Percentiles rank a stretch among this genome's conserved stretches.
Conservation (phyloP, 2,329 filamentous ascomycete species). For the Epicoccum nigrum region DNA sequence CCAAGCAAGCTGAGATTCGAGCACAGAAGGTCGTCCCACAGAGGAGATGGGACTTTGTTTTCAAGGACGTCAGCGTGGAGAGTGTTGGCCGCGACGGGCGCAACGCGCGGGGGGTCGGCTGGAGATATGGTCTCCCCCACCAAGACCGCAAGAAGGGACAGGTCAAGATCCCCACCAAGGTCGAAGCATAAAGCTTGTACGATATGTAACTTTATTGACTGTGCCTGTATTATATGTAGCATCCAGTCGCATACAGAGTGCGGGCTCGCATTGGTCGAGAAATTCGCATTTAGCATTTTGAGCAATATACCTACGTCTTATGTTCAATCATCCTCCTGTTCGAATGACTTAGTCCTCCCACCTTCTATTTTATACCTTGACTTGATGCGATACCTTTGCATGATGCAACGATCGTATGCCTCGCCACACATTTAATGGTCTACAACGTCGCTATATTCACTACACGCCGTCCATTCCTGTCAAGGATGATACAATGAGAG, state of each 20-base stretch:
- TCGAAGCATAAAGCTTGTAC: slow-evolving; percentile 51
- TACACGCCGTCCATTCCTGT: too few relatives aligned
- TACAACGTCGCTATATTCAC: too few relatives aligned
- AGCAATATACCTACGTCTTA: slow-evolving; percentile 20
- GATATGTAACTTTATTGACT: slow-evolving; percentile 30
- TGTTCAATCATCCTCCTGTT: neutral
- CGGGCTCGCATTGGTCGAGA: slow-evolving; percentile 11
- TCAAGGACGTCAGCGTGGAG: slow-evolving; percentile 64
- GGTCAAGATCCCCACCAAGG: slow-evolving; percentile 67
- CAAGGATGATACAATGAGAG: too few relatives aligned
- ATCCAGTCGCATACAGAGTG: slow-evolving; percentile 20
- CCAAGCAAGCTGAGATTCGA: slow-evolving; percentile 53
- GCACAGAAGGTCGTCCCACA: slow-evolving; percentile 53
- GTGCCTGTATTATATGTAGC: slow-evolving; percentile 29
- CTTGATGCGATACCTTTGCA: too few relatives aligned
- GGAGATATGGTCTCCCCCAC: slow-evolving; percentile 66
- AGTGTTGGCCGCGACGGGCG: slow-evolving; percentile 62
- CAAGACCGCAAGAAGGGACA: slow-evolving; percentile 67
- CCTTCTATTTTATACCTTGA: slow-evolving; percentile 6
- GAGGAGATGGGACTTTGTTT: slow-evolving; percentile 65
- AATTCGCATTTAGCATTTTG: slow-evolving; percentile 13
- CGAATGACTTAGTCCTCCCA: neutral
- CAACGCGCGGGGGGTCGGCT: slow-evolving; percentile 60
- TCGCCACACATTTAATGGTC: too few relatives aligned
- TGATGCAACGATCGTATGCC: too few relatives aligned